Percentiles rank a stretch among this genome's conserved stretches.
Evolutionary conservation across 2,329 filamentous ascomycete species (phyloP).

Genomic region (Alternaria metachromatica): DNA sequence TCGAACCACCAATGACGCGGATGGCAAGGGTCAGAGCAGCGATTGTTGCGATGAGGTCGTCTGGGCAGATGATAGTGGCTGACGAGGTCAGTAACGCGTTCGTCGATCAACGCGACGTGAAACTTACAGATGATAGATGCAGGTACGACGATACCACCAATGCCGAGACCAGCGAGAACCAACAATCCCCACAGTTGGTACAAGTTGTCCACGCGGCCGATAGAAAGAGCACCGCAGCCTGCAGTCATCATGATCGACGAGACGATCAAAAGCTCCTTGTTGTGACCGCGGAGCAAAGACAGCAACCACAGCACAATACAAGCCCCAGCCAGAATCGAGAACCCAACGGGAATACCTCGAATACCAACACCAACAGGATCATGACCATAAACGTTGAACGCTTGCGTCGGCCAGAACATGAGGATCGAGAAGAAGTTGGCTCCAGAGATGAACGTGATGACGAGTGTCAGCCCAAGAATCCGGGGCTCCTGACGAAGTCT

Average conservation of each 20-base stretch:
- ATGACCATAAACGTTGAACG: constrained; percentile 52
- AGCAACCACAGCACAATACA: constrained; percentile 65
- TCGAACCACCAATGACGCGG: constrained; percentile 69
- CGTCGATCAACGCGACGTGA: not conserved
- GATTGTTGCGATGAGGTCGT: constrained; percentile 72
- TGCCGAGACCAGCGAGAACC: constrained; percentile 66
- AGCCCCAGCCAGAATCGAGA: constrained; percentile 68
- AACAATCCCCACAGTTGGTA: constrained; percentile 63
- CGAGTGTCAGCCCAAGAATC: constrained; percentile 35
- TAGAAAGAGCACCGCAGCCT: constrained; percentile 63
- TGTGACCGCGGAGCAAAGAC: constrained; percentile 64
- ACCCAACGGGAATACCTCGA: constrained; percentile 68
- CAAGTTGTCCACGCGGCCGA: constrained; percentile 61
- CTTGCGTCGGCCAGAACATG: constrained; percentile 44
- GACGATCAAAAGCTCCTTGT: constrained; percentile 65
- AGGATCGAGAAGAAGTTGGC: constrained; percentile 43
- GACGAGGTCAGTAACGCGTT: not conserved
- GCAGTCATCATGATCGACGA: constrained; percentile 71
- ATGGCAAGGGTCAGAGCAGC: constrained; percentile 71
- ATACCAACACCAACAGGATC: constrained; percentile 70
- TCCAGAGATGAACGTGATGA: constrained; percentile 43
- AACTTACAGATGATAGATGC: constrained; percentile 64
- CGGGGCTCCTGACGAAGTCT: constrained; percentile 35
- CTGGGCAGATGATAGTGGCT: constrained; percentile 71
- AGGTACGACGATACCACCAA: constrained; percentile 72